Base-by-base conservation (phyloP, 2,329 filamentous ascomycete species). In the Dendryphion nanum region DNA sequence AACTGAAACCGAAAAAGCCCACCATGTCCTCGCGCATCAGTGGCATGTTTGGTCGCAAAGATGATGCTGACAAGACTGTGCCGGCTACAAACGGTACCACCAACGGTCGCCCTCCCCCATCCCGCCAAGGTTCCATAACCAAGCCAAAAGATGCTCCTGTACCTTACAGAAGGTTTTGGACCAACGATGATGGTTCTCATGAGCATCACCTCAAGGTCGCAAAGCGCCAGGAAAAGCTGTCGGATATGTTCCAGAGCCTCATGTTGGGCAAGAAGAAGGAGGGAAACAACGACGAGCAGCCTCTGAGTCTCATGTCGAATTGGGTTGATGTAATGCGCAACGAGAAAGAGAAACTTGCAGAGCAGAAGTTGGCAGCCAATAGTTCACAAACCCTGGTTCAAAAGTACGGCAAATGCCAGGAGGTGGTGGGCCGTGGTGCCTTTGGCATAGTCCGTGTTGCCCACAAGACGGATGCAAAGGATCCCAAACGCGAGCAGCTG, bases 371-470 rank as follows among this genome's bases (percentile, higher is more conserved):
- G 63, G 81, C 80, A 17, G 85, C 85, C 1, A 86, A 85, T 57
- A 77, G 84, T 14, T 84, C 86, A 13, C 82, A 81, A 15, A 89
- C 89, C 1, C 74, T 98, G 33, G 87, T 93, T 2, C 89, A 97
- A 61, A 97, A 97, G 65, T 98, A 98, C 63, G 93, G 93, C 55
- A 97, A 97, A 70, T 97, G 93, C 63, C 91, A 97, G 62, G 93
- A 98, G 66, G 83, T 98, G 21, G 89, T 98, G 17, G 93, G 93
- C 15, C 88, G 91, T 24, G 93, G 93, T 44, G 93, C 93, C 29
- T 98, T 98, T 66, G 93, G 93, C 40, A 95, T 98, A 47, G 93
- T 98, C 48, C 82, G 93, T 44, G 95, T 97, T 66, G 95, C 91
- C 13, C 93, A 97, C 78, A 98, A 98, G 71, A 85, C 89, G 44